phyloP scores from a whole-genome alignment of 495 filamentous ascomycete species.

The Penicillium subrubescens region DNA sequence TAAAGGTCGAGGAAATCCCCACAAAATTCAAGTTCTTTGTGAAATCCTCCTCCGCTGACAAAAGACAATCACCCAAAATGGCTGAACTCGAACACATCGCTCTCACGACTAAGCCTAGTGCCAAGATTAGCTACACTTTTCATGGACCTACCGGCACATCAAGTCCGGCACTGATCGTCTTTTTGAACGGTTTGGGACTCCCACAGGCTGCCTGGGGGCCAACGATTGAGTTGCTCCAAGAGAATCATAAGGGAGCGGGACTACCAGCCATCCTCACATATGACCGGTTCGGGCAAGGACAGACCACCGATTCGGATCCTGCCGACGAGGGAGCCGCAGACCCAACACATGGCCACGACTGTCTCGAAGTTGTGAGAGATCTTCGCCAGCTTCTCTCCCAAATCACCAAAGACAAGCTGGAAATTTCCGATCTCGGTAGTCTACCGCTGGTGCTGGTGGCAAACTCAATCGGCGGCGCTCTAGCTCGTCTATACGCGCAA shows the following conservation, averaged over 20 bases:
- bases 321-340: constrained; percentile 41
- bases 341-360: constrained; percentile 55
- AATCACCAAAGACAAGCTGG: constrained; percentile 29
- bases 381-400: constrained; percentile 53
- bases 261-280: constrained; percentile 58
- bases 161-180: constrained; percentile 51
- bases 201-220: constrained; percentile 53
- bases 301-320: constrained; percentile 57
- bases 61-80: constrained; percentile 7
- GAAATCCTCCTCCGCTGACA: neutral
- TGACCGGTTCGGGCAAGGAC: constrained; percentile 66
- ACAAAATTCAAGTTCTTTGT: neutral
- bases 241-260: constrained; percentile 21
- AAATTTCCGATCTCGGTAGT: constrained; percentile 15
- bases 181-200: constrained; percentile 62
- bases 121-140: constrained; percentile 31
- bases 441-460: constrained; percentile 50
- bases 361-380: constrained; percentile 48
- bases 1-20: neutral
- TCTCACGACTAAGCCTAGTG: constrained; percentile 34
- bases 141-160: constrained; percentile 14
- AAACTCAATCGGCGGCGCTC: constrained; percentile 62
- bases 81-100: constrained; percentile 16
- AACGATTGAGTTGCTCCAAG: constrained; percentile 45
- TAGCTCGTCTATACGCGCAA: constrained; percentile 58